Conservation (phyloP, 768 basidiomycete genomes). For the Heimioporus sp. region DNA sequence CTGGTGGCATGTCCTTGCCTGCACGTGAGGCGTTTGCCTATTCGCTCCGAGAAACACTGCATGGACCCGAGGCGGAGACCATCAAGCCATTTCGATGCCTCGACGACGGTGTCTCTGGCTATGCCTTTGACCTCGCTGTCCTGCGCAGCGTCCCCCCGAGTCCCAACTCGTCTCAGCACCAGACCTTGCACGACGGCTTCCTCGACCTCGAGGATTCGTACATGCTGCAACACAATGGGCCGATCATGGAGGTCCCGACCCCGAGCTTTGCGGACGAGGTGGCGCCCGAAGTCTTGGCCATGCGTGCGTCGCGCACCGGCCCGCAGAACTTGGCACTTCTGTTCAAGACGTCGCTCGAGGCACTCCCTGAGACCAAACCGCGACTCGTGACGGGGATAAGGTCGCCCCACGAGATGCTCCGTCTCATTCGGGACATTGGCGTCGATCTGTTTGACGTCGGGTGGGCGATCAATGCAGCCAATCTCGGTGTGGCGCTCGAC, state of each 20-base stretch:
- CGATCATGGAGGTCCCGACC: constrained; percentile 5
- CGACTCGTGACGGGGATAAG: constrained; percentile 55
- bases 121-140: constrained; percentile 66
- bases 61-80: constrained; percentile 52
- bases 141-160: constrained; percentile 28
- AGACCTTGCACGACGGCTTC: constrained; percentile 8
- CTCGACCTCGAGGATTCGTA: constrained; percentile 11
- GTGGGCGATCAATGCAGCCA: constrained; percentile 70
- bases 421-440: constrained; percentile 60
- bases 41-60: constrained; percentile 52
- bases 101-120: constrained; percentile 70
- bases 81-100: constrained; percentile 52
- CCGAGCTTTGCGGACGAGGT: neutral
- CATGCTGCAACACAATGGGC: constrained; percentile 14
- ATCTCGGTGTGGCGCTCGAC: constrained; percentile 73
- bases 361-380: constrained; percentile 54
- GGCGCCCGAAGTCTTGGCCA: neutral
- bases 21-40: constrained; percentile 68
- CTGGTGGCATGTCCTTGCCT: constrained; percentile 50
- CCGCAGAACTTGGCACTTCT: constrained; percentile 36
- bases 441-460: constrained; percentile 73
- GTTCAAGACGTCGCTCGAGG: constrained; percentile 55
- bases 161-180: constrained; percentile 15
- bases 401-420: constrained; percentile 76
- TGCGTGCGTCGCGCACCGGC: neutral